phyloP scores from a whole-genome alignment of 371 early-diverging fungal species.

The Smittium culicis region DNA sequence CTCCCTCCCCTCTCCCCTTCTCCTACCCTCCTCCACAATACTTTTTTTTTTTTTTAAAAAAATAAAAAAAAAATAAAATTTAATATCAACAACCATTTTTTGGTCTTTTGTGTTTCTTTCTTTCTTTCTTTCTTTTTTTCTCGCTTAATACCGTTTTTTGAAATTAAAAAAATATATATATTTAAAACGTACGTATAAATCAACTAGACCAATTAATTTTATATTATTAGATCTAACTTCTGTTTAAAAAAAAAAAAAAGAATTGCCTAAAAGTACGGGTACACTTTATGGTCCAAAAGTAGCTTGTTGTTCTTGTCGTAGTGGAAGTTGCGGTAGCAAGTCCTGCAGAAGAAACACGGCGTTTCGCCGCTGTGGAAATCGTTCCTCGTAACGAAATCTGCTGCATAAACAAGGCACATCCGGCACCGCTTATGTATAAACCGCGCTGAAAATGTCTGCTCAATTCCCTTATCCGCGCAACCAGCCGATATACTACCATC shows the following conservation, averaged over 20 bases:
- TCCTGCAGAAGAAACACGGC: slow-evolving; percentile 62
- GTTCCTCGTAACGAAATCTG: slow-evolving; percentile 48
- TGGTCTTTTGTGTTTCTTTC: no score
- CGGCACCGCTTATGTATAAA: slow-evolving; percentile 41
- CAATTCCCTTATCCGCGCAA: slow-evolving; percentile 39
- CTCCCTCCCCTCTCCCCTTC: no score
- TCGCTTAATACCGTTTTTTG: no score
- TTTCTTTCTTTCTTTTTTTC: no score
- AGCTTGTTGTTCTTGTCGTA: slow-evolving; percentile 40
- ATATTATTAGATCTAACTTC: background rate
- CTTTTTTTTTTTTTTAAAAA: background rate
- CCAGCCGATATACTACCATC: slow-evolving; percentile 33
- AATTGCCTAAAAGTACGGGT: slow-evolving; percentile 30
- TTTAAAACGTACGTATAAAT: no score
- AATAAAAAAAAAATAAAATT: background rate
- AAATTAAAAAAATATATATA: no score
- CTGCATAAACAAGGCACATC: slow-evolving; percentile 50
- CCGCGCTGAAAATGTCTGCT: slow-evolving; percentile 33
- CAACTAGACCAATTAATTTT: no score
- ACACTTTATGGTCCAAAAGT: slow-evolving; percentile 36
- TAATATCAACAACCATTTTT: no score
- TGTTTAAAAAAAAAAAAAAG: no score
- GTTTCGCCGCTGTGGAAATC: slow-evolving; percentile 54
- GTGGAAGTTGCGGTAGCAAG: slow-evolving; percentile 58
- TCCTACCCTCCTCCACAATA: background rate